phyloP scores from a whole-genome alignment of 495 filamentous ascomycete species.

The Penicillium parvum region DNA sequence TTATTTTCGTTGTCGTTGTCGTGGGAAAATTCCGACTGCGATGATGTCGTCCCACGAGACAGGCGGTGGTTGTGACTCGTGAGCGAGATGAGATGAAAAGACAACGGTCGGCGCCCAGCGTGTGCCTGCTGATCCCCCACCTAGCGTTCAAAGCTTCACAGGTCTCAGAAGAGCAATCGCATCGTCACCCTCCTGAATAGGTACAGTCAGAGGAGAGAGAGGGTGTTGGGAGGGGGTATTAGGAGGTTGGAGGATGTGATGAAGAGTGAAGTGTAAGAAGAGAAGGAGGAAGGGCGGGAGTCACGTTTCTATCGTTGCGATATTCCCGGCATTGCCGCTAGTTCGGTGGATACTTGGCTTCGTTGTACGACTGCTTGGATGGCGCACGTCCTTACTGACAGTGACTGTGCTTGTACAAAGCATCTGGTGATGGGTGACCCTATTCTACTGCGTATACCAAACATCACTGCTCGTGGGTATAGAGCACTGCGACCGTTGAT shows the following conservation, averaged over 20 bases:
- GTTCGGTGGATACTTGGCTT: conserved; percentile 8
- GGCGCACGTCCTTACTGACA: conserved; percentile 11
- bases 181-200: conserved; percentile 9
- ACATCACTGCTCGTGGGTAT: too few relatives aligned
- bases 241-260: background rate
- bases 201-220: background rate
- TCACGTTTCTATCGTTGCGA: background rate
- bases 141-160: conserved; percentile 3
- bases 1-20: too few relatives aligned
- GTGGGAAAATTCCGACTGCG: background rate
- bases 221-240: background rate
- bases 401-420: too few relatives aligned
- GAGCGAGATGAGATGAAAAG: background rate
- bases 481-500: too few relatives aligned
- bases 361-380: too few relatives aligned
- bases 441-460: too few relatives aligned
- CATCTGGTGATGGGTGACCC: too few relatives aligned
- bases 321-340: conserved; percentile 17
- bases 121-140: conserved; percentile 13
- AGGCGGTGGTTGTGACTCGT: background rate
- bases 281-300: conserved; percentile 7
- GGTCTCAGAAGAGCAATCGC: conserved; percentile 9
- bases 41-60: too few relatives aligned
- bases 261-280: conserved; percentile 5
- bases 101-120: background rate